These are phyloP conservation scores for Cutaneotrichosporon cyanovorans DNA, from an alignment of 1,284 basidiomycete species.

Conservation along the genomic window DNA sequence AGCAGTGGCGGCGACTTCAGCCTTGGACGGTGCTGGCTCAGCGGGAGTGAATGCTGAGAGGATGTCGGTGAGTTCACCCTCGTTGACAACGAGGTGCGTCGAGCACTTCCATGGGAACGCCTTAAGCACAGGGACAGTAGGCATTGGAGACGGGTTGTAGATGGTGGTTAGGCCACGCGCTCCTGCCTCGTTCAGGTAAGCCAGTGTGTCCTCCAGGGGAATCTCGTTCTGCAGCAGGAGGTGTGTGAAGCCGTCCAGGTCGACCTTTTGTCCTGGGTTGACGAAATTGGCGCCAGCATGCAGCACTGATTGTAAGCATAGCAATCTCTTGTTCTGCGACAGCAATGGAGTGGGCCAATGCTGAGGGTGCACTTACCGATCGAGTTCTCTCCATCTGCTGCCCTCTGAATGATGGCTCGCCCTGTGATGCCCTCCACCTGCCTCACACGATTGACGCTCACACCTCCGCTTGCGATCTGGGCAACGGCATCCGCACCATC, in stretches of 20 bases:
- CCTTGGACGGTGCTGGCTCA: not conserved
- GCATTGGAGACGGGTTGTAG: constrained; percentile 56
- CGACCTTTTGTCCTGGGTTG: constrained; percentile 8
- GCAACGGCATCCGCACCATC: constrained; percentile 45
- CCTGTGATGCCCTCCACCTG: constrained; percentile 44
- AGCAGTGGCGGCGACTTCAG: constrained; percentile 3
- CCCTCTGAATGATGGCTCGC: constrained; percentile 48
- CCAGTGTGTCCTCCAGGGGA: constrained; percentile 47
- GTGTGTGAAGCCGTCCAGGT: constrained; percentile 40
- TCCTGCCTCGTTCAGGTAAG: constrained; percentile 41
- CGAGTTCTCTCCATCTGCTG: constrained; percentile 47
- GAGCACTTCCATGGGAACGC: constrained; percentile 48
- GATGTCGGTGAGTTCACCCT: constrained; percentile 47
- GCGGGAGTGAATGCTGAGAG: constrained; percentile 16
- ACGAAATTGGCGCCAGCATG: constrained; percentile 43
- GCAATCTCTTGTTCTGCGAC: no score
- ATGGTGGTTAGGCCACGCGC: constrained; percentile 37
- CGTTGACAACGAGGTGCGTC: constrained; percentile 52
- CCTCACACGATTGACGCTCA: constrained; percentile 29
- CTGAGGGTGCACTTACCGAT: constrained; percentile 35
- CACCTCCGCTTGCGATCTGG: constrained; percentile 27
- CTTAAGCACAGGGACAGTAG: constrained; percentile 39
- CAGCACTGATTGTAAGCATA: constrained; percentile 33
- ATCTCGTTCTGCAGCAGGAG: constrained; percentile 56
- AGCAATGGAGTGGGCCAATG: not conserved